These are phyloP conservation scores for Apophysomyces trapeziformis DNA, from an alignment of 371 early-diverging fungal genomes.

Conservation along the genomic window DNA sequence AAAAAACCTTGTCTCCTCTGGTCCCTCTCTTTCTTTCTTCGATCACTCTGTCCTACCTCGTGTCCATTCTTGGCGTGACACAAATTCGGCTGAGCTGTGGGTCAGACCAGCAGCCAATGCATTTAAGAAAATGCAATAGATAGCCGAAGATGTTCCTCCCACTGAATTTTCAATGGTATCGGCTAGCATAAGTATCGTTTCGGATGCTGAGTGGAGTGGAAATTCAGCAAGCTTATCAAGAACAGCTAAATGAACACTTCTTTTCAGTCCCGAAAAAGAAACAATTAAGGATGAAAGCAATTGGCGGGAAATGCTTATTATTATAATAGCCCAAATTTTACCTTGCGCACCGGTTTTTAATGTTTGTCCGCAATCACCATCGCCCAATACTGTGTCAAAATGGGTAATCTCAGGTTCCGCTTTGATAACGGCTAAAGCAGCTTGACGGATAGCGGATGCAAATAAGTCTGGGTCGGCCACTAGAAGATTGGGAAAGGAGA, in stretches of 20 bases:
- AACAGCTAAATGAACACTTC: conserved; percentile 28
- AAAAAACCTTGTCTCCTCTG: neutral
- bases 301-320: neutral
- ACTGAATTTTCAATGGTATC: conserved; percentile 71
- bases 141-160: conserved; percentile 81
- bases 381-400: conserved; percentile 76
- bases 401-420: conserved; percentile 75
- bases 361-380: conserved; percentile 85
- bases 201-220: conserved; percentile 27
- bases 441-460: conserved; percentile 48
- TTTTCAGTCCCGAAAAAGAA: neutral
- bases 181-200: conserved; percentile 51
- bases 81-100: conserved; percentile 13
- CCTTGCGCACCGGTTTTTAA: conserved; percentile 67
- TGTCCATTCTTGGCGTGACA: conserved; percentile 18
- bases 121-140: conserved; percentile 79
- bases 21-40: neutral
- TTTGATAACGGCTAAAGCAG: conserved; percentile 57
- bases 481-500: neutral
- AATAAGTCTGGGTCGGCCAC: conserved; percentile 19
- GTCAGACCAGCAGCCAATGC: conserved; percentile 60
- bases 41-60: conserved; percentile 20
- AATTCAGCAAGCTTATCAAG: conserved; percentile 24
- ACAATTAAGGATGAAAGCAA: neutral
- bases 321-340: conserved; percentile 18